phyloP scores from a whole-genome alignment of 129 eudicot genomes.

The Escallonia rubra region DNA sequence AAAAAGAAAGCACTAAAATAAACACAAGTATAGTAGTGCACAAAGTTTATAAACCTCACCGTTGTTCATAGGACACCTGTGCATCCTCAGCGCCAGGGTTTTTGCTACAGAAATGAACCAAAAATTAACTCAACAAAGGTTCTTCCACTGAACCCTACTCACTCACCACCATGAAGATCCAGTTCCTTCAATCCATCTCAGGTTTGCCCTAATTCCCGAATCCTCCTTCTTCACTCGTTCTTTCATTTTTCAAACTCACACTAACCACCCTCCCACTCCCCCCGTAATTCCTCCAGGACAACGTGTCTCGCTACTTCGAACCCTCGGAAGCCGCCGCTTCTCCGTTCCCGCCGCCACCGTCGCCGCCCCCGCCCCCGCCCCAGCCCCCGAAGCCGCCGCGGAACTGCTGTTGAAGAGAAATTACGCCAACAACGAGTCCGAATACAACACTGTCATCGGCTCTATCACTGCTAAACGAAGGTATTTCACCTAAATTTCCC shows the following conservation, averaged over 20 bases:
- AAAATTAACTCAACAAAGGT: neutral
- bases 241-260: neutral
- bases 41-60: too few species aligned
- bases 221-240: neutral
- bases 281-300: conserved; percentile 28
- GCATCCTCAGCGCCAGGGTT: neutral
- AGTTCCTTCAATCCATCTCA: conserved; percentile 49
- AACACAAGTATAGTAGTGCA: too few species aligned
- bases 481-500: conserved; percentile 13
- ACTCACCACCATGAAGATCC: conserved; percentile 44
- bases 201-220: conserved; percentile 22
- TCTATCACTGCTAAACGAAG: conserved; percentile 70
- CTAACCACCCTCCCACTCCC: neutral
- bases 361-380: conserved; percentile 18
- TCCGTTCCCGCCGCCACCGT: conserved; percentile 48
- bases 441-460: conserved; percentile 74
- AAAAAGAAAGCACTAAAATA: too few species aligned
- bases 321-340: conserved; percentile 52
- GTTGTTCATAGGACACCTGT: too few species aligned
- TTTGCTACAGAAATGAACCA: neutral
- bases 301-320: conserved; percentile 39
- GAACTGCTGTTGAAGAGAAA: conserved; percentile 61
- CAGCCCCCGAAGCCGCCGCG: conserved; percentile 9
- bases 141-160: neutral
- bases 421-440: conserved; percentile 79